Conservation (phyloP, 129 eudicot genomes). For the Gnaphalium uliginosum region DNA sequence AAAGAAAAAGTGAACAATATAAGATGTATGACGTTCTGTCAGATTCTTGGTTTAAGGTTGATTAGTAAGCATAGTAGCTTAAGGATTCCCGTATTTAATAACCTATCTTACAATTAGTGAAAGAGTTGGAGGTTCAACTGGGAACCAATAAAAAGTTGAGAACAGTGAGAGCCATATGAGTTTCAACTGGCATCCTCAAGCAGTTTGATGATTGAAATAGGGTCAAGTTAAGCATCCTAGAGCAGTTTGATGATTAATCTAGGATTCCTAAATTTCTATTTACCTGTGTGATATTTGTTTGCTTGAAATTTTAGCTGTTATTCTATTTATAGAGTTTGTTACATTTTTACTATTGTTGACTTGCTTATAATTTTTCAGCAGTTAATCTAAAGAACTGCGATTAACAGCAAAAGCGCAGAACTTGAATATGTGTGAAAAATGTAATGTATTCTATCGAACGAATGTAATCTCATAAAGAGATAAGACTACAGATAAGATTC, state of each 20-base stretch:
- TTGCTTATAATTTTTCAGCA: not conserved
- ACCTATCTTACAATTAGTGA: too few species aligned
- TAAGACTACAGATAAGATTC: constrained; percentile 12
- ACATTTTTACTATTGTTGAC: not conserved
- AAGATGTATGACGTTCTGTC: not conserved
- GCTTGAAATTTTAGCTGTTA: not conserved
- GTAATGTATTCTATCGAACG: constrained; percentile 2
- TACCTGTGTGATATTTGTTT: not conserved
- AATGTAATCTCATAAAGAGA: constrained; percentile 13
- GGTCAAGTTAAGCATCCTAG: not conserved
- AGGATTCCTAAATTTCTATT: not conserved
- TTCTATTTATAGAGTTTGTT: not conserved
- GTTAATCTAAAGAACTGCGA: not conserved
- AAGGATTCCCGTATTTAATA: too few species aligned
- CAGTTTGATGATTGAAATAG: not conserved
- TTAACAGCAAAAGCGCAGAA: constrained; percentile 9
- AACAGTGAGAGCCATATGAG: not conserved
- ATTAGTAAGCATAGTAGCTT: too few species aligned
- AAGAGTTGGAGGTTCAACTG: too few species aligned
- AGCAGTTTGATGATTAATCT: not conserved
- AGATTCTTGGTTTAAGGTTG: too few species aligned
- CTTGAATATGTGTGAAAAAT: constrained; percentile 10
- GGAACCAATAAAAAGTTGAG: too few species aligned
- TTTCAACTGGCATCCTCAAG: too few species aligned
- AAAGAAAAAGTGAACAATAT: not conserved